These are phyloP conservation scores for Nicotiana obtusifolia DNA, from an alignment of 257 asterid species.

Conservation along the genomic window DNA sequence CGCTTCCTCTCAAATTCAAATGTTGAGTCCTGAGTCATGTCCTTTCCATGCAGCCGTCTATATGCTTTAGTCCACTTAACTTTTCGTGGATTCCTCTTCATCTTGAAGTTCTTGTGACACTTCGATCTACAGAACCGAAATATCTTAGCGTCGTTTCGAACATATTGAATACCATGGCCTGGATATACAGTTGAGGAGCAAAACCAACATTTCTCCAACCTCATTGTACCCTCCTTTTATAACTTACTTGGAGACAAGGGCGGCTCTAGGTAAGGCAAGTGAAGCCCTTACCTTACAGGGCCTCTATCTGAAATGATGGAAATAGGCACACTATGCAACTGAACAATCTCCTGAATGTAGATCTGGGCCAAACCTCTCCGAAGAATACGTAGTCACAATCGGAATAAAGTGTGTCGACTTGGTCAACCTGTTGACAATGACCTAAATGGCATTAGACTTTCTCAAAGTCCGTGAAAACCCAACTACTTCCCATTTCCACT, in stretches of 20 bases:
- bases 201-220: constrained; percentile 94
- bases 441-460: too few relatives aligned
- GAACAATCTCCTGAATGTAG: too few relatives aligned
- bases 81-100: constrained; percentile 96
- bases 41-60: constrained; percentile 76
- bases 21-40: constrained; percentile 88
- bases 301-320: too few relatives aligned
- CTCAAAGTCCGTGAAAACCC: too few relatives aligned
- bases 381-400: too few relatives aligned
- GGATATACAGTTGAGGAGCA: constrained; percentile 77
- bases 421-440: too few relatives aligned
- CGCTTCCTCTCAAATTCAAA: constrained; percentile 86
- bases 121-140: constrained; percentile 82
- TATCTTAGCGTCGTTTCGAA: constrained; percentile 20
- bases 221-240: constrained; percentile 36
- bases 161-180: neutral
- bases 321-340: too few relatives aligned
- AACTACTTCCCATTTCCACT: too few relatives aligned
- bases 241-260: neutral
- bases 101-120: constrained; percentile 87
- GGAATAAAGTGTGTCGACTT: too few relatives aligned
- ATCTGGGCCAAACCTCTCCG: too few relatives aligned
- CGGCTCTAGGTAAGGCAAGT: too few relatives aligned
- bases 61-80: constrained; percentile 91
- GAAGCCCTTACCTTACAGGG: too few relatives aligned